Percentiles rank a stretch among this genome's conserved stretches.
These are phyloP conservation scores for Pyropia yezoensis DNA, from an alignment of 23 red algal genomes.

Conservation along the genomic window DNA sequence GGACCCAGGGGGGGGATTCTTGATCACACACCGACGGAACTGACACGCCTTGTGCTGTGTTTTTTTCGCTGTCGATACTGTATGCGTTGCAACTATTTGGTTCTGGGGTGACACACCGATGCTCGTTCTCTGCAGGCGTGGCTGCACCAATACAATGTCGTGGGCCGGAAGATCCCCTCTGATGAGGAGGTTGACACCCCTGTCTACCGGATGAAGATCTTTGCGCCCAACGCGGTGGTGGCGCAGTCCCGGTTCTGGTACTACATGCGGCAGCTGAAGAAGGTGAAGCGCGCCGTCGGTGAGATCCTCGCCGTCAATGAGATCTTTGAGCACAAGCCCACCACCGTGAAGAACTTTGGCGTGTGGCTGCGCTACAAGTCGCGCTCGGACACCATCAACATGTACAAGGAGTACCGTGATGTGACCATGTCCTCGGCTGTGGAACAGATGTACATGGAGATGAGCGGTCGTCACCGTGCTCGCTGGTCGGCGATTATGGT, in stretches of 20 bases:
- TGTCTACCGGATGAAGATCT: slow-evolving; percentile 90
- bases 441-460: slow-evolving; percentile 98
- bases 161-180: slow-evolving; percentile 76
- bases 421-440: slow-evolving; percentile 76
- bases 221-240: slow-evolving; percentile 82
- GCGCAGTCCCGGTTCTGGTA: slow-evolving; percentile 98
- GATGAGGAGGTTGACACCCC: slow-evolving; percentile 42
- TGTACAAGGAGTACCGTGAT: slow-evolving; percentile 94
- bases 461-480: slow-evolving; percentile 94
- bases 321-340: slow-evolving; percentile 70
- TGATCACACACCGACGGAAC: no score
- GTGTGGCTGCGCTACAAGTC: slow-evolving; percentile 98
- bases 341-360: slow-evolving; percentile 80
- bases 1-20: no score
- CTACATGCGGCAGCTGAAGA: slow-evolving; percentile 87
- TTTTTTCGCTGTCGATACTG: no score
- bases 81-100: no score
- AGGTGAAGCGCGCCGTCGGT: slow-evolving; percentile 79
- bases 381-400: slow-evolving; percentile 95
- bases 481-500: slow-evolving; percentile 93
- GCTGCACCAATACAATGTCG: slow-evolving; percentile 88
- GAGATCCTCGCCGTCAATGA: slow-evolving; percentile 94
- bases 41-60: no score
- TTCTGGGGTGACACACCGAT: no score
- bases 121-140: slow-evolving; percentile 14